Base-by-base conservation (phyloP, 208 protist genomes). In the Crithidia bombi region DNA sequence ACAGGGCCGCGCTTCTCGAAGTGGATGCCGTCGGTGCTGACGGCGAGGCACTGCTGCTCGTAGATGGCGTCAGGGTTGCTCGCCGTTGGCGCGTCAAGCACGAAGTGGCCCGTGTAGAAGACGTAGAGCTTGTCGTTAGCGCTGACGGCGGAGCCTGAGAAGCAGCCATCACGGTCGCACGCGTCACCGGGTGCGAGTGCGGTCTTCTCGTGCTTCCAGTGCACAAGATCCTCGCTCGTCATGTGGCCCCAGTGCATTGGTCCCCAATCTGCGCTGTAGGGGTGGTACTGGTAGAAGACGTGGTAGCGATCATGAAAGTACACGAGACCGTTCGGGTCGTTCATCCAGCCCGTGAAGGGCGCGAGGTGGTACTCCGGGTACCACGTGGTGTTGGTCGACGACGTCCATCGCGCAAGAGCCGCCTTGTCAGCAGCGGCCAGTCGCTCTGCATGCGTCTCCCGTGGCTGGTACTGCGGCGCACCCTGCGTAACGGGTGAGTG, bases 271-370 rank as follows among this genome's bases (percentile, higher is more conserved):
- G 46, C 44, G 43, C 56, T 75, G 65, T 76, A 88, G 0, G 82
- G 82, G 57, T 88, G 65, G 57, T 88, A 79, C 58, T 88, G 82
- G 32, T 84, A 88, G 26, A 88, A 88, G 47, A 76, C 73, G 57
- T 88, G 82, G 59, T 85, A 85, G 43, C 49, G 47, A 5, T 69
- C 73, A 5, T 72, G 55, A 69, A 79, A 80, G 47, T 55, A 62
- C 14, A 75, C 65, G 9, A 84, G 59, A 4, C 82, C 82, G 15
- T 68, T 62, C 0, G 82, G 82, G 46, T 82, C 78, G 58, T 64
- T 80, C 66, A 88, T 81, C 82, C 82, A 88, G 6, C 80, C 80
- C n/a, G 68, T 65, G 38, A 49, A 65, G 11, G 82, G 67, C 0
- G 72, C 74, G 30, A 88, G 26, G 51, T 88, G 82, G 50, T 81